Evolutionary conservation across 2,329 filamentous ascomycete genomes (phyloP).

Genomic region (Exserohilum rostratum): DNA sequence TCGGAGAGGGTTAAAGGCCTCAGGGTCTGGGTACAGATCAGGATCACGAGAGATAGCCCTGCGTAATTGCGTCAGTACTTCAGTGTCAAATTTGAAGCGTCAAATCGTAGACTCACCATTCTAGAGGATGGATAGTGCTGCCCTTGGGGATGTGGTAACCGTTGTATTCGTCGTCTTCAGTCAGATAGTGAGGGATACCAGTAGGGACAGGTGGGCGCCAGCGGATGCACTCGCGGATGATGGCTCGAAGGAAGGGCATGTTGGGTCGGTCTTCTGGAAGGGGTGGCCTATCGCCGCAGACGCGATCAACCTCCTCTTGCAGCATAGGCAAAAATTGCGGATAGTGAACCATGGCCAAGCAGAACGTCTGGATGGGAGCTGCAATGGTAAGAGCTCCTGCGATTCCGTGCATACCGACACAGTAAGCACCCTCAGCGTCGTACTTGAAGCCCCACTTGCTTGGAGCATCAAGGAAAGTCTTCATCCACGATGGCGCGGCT

Average conservation of each 20-base stretch:
- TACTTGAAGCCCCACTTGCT: slow-evolving; percentile 50
- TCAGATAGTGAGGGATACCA: slow-evolving; percentile 60
- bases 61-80: slow-evolving; percentile 14
- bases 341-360: slow-evolving; percentile 54
- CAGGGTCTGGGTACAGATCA: slow-evolving; percentile 67
- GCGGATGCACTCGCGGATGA: slow-evolving; percentile 49
- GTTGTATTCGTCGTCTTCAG: slow-evolving; percentile 63
- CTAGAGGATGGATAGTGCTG: slow-evolving; percentile 52
- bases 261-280: slow-evolving; percentile 47
- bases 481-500: slow-evolving; percentile 52
- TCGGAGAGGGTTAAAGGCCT: slow-evolving; percentile 63
- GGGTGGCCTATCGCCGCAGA: slow-evolving; percentile 48
- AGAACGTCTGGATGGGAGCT: slow-evolving; percentile 55
- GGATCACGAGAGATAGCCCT: slow-evolving; percentile 62
- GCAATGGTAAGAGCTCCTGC: slow-evolving; percentile 56
- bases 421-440: slow-evolving; percentile 54
- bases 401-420: slow-evolving; percentile 57
- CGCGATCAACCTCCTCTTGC: slow-evolving; percentile 50
- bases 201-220: slow-evolving; percentile 55
- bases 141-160: slow-evolving; percentile 65
- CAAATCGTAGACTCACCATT: slow-evolving; percentile 44
- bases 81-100: not conserved
- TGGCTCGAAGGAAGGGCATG: slow-evolving; percentile 48
- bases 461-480: slow-evolving; percentile 50
- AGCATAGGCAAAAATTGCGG: slow-evolving; percentile 52